Evolutionary conservation across 768 basidiomycete genomes (phyloP), one percentile per base, ranked within the genome.

Genomic region (Russula sp.): DNA sequence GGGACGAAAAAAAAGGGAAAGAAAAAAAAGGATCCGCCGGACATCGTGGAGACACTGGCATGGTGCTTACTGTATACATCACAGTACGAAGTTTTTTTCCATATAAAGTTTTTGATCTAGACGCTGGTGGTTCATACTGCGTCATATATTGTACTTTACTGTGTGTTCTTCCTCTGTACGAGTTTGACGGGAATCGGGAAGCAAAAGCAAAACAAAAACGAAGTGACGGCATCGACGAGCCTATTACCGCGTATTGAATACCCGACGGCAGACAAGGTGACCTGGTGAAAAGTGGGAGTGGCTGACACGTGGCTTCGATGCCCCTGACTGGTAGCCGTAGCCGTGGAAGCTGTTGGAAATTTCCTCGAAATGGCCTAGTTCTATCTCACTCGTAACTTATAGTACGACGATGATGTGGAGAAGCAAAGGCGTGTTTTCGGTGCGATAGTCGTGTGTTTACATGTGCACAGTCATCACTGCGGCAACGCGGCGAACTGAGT

Each of bases 131-230:
- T 22, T 22, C 14, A 26, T 38, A 42, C n/a, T n/a, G n/a, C n/a
- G n/a, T n/a, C n/a, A n/a, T n/a, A n/a, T n/a, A n/a, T n/a, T n/a
- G n/a, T 48, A 22, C n/a, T 36, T 26, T 20, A 40, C 10, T 3
- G 20, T 49, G 46, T 22, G 46, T 40, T 22, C 20, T n/a, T n/a
- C n/a, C n/a, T 18, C 3, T 24, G n/a, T 40, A 49, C 36, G 14
- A 40, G 55, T 49, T n/a, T 22, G 50, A 62, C 57, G 62, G 63
- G 51, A 24, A 64, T 59, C 63, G 59, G 42, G 51, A 64, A 59
- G 52, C 28, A 40, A 58, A 59, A 30, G 52, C 28, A 40, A 53
- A 36, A 44, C 3, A 18, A 59, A 36, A 59, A 49, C 5, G 20
- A 44, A 26, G 32, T 20, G 57, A 53, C 5, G 11, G 24, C 34